These are phyloP conservation scores for Fusarium succisae DNA, from an alignment of 2,329 filamentous ascomycete species.

Conservation along the genomic window DNA sequence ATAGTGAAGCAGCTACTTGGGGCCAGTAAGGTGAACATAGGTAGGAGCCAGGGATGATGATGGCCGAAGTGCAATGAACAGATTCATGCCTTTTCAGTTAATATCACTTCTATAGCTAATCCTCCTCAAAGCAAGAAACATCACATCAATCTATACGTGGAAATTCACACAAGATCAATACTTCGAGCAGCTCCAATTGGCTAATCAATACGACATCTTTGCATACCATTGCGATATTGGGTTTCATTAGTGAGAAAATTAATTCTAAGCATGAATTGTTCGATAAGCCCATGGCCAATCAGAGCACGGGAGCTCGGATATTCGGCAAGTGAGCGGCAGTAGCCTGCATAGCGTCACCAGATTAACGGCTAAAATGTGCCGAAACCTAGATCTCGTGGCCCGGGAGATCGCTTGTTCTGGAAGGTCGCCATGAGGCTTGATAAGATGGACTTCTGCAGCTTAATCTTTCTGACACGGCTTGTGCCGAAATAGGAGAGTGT, in stretches of 20 bases:
- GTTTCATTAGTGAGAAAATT: background rate
- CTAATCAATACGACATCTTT: fast-evolving
- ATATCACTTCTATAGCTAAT: too few relatives aligned
- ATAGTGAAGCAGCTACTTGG: too few relatives aligned
- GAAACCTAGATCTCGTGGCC: background rate
- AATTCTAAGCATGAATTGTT: background rate
- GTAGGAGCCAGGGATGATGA: too few relatives aligned
- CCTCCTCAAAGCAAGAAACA: too few relatives aligned
- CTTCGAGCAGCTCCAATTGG: background rate
- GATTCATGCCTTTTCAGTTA: too few relatives aligned
- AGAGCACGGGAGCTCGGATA: background rate
- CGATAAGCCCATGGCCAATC: background rate
- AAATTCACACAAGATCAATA: background rate
- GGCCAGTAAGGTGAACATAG: too few relatives aligned
- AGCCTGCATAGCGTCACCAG: background rate
- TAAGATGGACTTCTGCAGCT: background rate
- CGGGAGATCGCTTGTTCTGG: background rate
- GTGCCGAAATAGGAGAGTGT: too few relatives aligned
- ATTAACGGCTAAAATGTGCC: slow-evolving; percentile 11
- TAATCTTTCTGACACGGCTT: background rate
- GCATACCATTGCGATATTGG: background rate
- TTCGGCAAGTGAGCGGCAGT: background rate
- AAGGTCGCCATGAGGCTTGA: background rate
- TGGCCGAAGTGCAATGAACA: too few relatives aligned
- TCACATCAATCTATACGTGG: background rate